These are phyloP conservation scores for Limnomonas spitsbergensis DNA, from an alignment of 139 green algal species.

Conservation along the genomic window DNA sequence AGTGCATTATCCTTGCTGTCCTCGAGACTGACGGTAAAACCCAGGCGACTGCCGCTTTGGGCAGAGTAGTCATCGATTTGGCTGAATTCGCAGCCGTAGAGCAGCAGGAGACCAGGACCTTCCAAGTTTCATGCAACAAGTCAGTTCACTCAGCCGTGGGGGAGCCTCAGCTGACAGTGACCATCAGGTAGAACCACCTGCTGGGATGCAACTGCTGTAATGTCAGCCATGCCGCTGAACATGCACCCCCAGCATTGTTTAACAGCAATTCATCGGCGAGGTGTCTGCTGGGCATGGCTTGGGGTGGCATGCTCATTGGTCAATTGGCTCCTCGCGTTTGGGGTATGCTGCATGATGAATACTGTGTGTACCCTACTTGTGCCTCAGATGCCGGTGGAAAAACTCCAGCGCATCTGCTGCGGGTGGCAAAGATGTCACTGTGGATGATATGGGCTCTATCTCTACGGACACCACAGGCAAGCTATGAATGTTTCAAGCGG, in stretches of 20 bases:
- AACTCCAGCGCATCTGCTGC: conserved; percentile 30
- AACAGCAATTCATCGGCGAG: too few species aligned
- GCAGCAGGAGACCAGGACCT: conserved; percentile 51
- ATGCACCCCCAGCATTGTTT: too few species aligned
- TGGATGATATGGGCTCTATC: conserved; percentile 44
- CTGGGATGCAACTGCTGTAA: too few species aligned
- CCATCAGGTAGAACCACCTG: conserved; percentile 58
- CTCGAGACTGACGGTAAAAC: conserved; percentile 53
- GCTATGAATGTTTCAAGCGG: too few species aligned
- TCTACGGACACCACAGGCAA: conserved; percentile 51
- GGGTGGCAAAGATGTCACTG: conserved; percentile 16
- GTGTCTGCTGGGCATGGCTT: too few species aligned
- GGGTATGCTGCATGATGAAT: too few species aligned
- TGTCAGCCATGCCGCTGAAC: too few species aligned
- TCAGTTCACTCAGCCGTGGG: conserved; percentile 56
- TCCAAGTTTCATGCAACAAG: conserved; percentile 62
- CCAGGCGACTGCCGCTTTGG: conserved; percentile 49
- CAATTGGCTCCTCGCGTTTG: too few species aligned
- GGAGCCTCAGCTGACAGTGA: conserved; percentile 59
- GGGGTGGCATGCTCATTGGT: too few species aligned
- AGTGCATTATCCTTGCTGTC: conserved; percentile 67
- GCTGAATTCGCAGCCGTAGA: conserved; percentile 61
- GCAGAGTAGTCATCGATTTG: conserved; percentile 56
- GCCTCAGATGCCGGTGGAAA: conserved; percentile 46
- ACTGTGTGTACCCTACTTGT: neutral